Base-by-base conservation (phyloP, 495 filamentous ascomycete genomes). In the Podospora pseudocomata region DNA sequence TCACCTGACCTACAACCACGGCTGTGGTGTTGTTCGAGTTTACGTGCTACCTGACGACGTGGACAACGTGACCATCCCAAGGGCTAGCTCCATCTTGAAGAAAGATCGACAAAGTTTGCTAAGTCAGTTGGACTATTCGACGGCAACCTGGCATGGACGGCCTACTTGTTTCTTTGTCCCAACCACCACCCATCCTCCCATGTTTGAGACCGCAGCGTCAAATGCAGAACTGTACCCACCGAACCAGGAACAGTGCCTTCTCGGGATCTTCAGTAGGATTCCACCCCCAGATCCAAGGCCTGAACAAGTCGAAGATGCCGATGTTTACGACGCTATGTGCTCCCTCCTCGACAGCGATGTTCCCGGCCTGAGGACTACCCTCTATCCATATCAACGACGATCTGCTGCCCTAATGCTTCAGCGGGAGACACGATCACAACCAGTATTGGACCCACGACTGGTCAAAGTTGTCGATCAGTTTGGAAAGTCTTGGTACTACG, bases 331-430 rank as follows among this genome's bases (percentile, higher is more conserved):
- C 11, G 87, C 90, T 0, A 89, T 94, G 78, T 74, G 86, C 58
- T 83, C 83, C 5, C 73, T 98, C 13, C 75, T 97, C 4, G 76
- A 77, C 5, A 82, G 80, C 58, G 76, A 82, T 7, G 74, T 91
- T 0, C 74, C 78, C 4, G 90, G 90, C 0, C 81, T 98, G 15
- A 89, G 81, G 19, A 91, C 91, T 1, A 77, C 76, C 1, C 80
- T 97, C 1, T 92, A 94, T 76, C 81, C 85, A 0, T 95, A 96
- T 73, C 94, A 98, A 79, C 84, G 90, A 63, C 86, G 90, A 59
- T 93, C 92, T 0, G 92, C 91, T 13, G 92, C 92, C 7, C 74
- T 88, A 39, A 97, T 98, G 93, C 77, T 97, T 26, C 91, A 96
- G 72, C 87, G 90, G 60, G 94, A 98, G 76, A 77, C 84, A 11